Conservation (phyloP, 345 rosid species). For the Eucalyptus shirleyi region DNA sequence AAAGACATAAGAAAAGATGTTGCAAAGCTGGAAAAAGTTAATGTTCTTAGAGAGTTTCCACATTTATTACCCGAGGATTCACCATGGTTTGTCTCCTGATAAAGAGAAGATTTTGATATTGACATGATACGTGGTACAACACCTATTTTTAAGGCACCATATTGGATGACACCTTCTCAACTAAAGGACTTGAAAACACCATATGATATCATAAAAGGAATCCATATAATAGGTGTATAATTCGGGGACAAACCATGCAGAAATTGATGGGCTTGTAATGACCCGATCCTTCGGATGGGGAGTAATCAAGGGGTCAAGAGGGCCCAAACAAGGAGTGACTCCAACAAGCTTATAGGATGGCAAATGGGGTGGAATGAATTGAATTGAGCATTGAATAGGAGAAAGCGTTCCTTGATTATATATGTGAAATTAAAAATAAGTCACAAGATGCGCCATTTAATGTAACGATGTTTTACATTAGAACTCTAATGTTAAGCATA, state of each 20-base stretch:
- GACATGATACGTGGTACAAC: no score
- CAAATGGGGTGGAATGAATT: not conserved
- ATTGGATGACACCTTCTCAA: no score
- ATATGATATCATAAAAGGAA: no score
- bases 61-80: no score
- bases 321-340: not conserved
- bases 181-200: no score
- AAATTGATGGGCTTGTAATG: not conserved
- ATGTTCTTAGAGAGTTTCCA: no score
- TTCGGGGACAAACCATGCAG: accelerated
- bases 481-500: accelerated
- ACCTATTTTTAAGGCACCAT: no score
- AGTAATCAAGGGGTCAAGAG: not conserved
- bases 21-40: no score
- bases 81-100: no score
- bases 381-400: not conserved
- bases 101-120: no score
- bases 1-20: no score
- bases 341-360: accelerated
- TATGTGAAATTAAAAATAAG: not conserved
- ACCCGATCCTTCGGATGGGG: accelerated
- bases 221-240: accelerated
- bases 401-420: not conserved
- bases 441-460: accelerated
- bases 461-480: accelerated